Conservation (phyloP, 1,284 basidiomycete genomes). For the Jaminaea rosea region DNA sequence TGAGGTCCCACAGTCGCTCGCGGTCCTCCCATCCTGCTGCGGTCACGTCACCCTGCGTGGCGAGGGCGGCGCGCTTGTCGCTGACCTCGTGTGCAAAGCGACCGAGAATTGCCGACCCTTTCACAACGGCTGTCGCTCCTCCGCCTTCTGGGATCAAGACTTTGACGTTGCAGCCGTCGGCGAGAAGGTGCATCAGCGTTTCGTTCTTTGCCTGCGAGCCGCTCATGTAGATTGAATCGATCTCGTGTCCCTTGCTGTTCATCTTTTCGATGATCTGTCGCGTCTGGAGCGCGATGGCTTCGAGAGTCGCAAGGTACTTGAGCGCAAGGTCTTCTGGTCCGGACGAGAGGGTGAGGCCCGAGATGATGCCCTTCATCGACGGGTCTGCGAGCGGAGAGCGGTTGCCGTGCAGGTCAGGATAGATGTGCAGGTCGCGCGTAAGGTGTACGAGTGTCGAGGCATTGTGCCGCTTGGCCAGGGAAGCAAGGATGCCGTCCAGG, state of each 20-base stretch:
- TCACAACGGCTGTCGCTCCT: slow-evolving; percentile 70
- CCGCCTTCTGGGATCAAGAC: slow-evolving; percentile 68
- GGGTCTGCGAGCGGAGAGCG: slow-evolving; percentile 90
- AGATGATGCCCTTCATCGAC: slow-evolving; percentile 81
- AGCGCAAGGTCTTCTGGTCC: slow-evolving; percentile 72
- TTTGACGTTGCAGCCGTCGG: slow-evolving; percentile 72
- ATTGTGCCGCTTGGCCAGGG: slow-evolving; percentile 53
- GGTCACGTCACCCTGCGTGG: slow-evolving; percentile 50
- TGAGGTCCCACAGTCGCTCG: slow-evolving; percentile 76
- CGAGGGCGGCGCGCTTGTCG: neutral
- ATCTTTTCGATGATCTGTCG: slow-evolving; percentile 87
- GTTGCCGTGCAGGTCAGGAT: slow-evolving; percentile 80
- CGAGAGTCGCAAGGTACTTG: slow-evolving; percentile 82
- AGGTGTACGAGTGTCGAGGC: slow-evolving; percentile 57
- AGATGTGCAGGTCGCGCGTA: slow-evolving; percentile 81
- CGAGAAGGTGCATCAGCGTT: slow-evolving; percentile 56
- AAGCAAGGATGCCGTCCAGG: slow-evolving; percentile 65
- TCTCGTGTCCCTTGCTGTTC: slow-evolving; percentile 74
- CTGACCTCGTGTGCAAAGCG: slow-evolving; percentile 67
- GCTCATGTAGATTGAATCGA: slow-evolving; percentile 81
- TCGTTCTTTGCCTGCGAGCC: slow-evolving; percentile 43
- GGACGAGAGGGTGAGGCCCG: slow-evolving; percentile 74
- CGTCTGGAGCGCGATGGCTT: slow-evolving; percentile 90
- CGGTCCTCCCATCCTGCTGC: slow-evolving; percentile 56
- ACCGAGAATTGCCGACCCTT: slow-evolving; percentile 87